Evolutionary conservation across 805 yeast genomes (phyloP).

Genomic region (Wickerhamiella occidentalis): DNA sequence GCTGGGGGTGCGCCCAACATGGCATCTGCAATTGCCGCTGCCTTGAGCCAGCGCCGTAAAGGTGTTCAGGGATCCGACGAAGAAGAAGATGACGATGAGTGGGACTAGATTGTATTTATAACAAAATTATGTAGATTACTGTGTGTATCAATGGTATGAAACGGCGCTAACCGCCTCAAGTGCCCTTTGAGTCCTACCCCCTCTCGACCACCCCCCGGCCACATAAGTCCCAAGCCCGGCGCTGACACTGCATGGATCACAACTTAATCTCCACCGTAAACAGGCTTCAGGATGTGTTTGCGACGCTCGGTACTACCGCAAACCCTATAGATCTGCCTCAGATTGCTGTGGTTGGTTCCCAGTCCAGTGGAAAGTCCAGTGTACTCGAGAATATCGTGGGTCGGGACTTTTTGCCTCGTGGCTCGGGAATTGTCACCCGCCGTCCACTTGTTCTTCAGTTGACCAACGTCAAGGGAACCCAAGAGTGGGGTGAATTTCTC

Average conservation of each 20-base stretch:
- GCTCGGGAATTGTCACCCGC: conserved; percentile 86
- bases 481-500: conserved; percentile 96
- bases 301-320: conserved; percentile 86
- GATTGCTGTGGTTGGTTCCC: conserved; percentile 91
- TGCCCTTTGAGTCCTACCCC: too few relatives aligned
- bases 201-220: too few relatives aligned
- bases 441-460: conserved; percentile 76
- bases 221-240: not conserved
- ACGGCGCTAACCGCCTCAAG: too few relatives aligned
- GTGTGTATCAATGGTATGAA: too few relatives aligned
- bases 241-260: conserved; percentile 44
- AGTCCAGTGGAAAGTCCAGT: conserved; percentile 79
- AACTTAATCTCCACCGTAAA: conserved; percentile 67
- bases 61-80: conserved; percentile 75
- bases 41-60: conserved; percentile 66
- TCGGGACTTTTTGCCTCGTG: conserved; percentile 81
- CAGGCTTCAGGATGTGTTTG: conserved; percentile 89
- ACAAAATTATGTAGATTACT: not conserved
- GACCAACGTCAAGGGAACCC: conserved; percentile 39
- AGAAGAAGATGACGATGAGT: conserved; percentile 70
- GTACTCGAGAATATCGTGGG: conserved; percentile 87
- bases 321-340: conserved; percentile 91
- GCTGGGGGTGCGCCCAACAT: conserved; percentile 45
- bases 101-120: conserved; percentile 33
- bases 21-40: conserved; percentile 83